phyloP scores from a whole-genome alignment of 1,139 yeast genomes.

The Hemisphaericaspora xylanilytica region DNA sequence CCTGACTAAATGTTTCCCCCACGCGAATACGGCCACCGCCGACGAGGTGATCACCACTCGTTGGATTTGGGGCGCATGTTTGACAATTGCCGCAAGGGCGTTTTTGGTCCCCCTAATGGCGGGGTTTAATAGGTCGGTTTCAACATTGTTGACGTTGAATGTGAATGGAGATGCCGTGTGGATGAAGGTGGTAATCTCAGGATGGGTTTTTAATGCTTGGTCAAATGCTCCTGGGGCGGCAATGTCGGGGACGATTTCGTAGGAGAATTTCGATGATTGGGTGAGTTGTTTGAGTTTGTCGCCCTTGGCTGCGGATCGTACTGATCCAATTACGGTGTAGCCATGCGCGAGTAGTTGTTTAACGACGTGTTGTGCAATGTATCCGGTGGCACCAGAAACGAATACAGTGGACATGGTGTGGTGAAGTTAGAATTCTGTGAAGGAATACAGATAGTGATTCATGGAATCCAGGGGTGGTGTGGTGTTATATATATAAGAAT shows the following conservation, averaged over 20 bases:
- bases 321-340: slow-evolving; percentile 36
- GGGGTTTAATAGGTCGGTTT: slow-evolving; percentile 31
- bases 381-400: slow-evolving; percentile 33
- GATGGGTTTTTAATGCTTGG: slow-evolving; percentile 44
- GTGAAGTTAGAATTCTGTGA: no score
- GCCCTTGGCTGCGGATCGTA: slow-evolving; percentile 30
- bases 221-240: slow-evolving; percentile 50
- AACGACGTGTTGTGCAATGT: slow-evolving; percentile 30
- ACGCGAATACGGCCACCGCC: slow-evolving; percentile 21
- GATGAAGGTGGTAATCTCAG: slow-evolving; percentile 51
- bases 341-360: slow-evolving; percentile 24
- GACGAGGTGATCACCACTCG: slow-evolving; percentile 30
- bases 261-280: slow-evolving; percentile 21
- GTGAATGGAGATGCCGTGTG: slow-evolving; percentile 44
- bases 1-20: slow-evolving; percentile 14
- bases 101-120: slow-evolving; percentile 32
- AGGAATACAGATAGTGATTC: background rate
- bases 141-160: slow-evolving; percentile 20
- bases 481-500: no score
- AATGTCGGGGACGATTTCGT: slow-evolving; percentile 29
- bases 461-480: background rate
- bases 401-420: no score
- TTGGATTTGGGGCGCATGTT: slow-evolving; percentile 23
- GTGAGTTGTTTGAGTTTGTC: slow-evolving; percentile 20
- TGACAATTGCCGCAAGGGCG: slow-evolving; percentile 22